phyloP scores from a whole-genome alignment of 2,329 filamentous ascomycete species.

The Didymella sp. region DNA sequence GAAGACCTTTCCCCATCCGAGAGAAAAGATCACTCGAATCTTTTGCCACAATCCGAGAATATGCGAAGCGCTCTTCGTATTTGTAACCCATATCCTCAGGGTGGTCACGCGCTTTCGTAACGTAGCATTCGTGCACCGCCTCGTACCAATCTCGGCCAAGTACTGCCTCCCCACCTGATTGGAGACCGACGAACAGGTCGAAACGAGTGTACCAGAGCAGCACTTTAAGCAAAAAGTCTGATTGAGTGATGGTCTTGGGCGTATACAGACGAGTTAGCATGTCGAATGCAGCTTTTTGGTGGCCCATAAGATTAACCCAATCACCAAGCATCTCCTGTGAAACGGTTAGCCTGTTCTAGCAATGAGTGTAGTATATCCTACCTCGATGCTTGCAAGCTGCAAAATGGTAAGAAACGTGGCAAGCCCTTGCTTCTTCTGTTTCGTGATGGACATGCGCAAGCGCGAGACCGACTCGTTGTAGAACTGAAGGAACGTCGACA shows the following conservation, averaged over 20 bases:
- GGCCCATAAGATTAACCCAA: conserved; percentile 91
- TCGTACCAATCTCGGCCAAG: conserved; percentile 82
- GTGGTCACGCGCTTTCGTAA: conserved; percentile 63
- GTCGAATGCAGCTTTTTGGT: conserved; percentile 87
- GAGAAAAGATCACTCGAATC: conserved; percentile 83
- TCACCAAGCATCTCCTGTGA: conserved; percentile 89
- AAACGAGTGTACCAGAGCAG: conserved; percentile 91
- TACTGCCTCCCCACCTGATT: conserved; percentile 78
- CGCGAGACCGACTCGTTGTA: conserved; percentile 87
- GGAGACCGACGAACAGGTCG: conserved; percentile 82
- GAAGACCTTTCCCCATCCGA: conserved; percentile 67
- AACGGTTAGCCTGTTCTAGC: conserved; percentile 8
- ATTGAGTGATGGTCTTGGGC: conserved; percentile 75
- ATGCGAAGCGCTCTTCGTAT: conserved; percentile 70
- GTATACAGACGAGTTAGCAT: conserved; percentile 81
- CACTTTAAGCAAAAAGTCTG: conserved; percentile 73
- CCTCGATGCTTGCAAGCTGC: conserved; percentile 92
- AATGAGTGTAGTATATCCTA: conserved; percentile 52
- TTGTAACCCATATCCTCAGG: conserved; percentile 70
- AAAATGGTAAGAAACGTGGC: conserved; percentile 85
- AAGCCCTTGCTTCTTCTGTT: conserved; percentile 72
- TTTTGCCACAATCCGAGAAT: conserved; percentile 74
- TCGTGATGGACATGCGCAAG: conserved; percentile 74
- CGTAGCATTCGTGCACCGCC: conserved; percentile 68
- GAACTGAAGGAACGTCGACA: conserved; percentile 84